phyloP scores from a whole-genome alignment of 2,329 filamentous ascomycete genomes.

The Endothia cerciana region DNA sequence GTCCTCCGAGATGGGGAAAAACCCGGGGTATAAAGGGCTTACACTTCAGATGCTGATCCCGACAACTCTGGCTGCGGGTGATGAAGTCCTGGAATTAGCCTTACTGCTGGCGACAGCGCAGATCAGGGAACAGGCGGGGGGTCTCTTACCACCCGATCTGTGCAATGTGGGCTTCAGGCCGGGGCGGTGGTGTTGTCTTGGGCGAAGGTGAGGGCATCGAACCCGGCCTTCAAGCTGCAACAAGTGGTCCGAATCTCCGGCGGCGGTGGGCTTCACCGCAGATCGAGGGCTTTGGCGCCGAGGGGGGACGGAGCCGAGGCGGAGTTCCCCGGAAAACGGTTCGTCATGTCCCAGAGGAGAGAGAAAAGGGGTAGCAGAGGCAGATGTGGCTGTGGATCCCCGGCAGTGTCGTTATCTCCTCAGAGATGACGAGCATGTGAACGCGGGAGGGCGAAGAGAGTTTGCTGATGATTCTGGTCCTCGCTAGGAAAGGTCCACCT shows the following conservation, averaged over 20 bases:
- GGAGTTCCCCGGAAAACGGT: slow-evolving; percentile 3
- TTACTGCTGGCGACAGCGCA: background rate
- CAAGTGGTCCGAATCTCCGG: slow-evolving; percentile 17
- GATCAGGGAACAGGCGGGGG: background rate
- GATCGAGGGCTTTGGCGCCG: slow-evolving; percentile 8
- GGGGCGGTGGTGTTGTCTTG: slow-evolving; percentile 9
- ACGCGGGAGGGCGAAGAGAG: background rate
- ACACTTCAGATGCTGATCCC: slow-evolving; percentile 54
- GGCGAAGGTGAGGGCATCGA: slow-evolving; percentile 23
- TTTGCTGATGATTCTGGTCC: background rate
- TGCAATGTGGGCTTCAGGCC: slow-evolving; percentile 25
- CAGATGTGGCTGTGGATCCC: background rate
- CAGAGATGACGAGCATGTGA: background rate
- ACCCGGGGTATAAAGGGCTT: slow-evolving; percentile 30
- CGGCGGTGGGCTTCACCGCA: slow-evolving; percentile 4
- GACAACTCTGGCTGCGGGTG: slow-evolving; percentile 47
- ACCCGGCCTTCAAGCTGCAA: background rate
- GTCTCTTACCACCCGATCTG: slow-evolving; percentile 27
- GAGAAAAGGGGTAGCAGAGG: too few species aligned
- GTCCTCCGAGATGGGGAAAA: background rate
- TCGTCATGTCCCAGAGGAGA: slow-evolving; percentile 27
- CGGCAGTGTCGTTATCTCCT: background rate
- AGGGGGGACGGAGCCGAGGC: slow-evolving; percentile 19
- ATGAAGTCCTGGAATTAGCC: slow-evolving; percentile 10
- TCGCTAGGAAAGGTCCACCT: background rate